Percentiles rank a stretch among this genome's conserved stretches.
phyloP scores from a whole-genome alignment of 345 rosid genomes.

The Salix suchowensis region DNA sequence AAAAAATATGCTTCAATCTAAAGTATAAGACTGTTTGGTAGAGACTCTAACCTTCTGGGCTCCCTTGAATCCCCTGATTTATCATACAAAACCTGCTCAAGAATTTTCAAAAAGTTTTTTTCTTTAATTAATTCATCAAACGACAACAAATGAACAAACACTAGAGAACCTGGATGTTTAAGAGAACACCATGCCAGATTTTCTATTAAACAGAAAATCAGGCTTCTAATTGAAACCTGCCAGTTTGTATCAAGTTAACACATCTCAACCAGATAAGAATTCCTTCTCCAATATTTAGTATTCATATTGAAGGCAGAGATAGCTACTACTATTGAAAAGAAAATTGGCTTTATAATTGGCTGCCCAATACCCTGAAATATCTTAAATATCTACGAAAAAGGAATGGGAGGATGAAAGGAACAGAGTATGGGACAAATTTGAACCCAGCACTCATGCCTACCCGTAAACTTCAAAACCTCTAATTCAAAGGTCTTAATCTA shows the following conservation, averaged over 20 bases:
- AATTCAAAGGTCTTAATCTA: neutral
- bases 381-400: neutral
- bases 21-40: neutral
- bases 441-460: neutral
- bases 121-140: neutral
- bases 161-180: neutral
- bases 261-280: neutral
- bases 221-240: neutral
- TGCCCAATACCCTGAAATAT: neutral
- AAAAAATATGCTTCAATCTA: neutral
- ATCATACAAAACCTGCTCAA: conserved; percentile 28
- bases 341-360: neutral
- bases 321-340: neutral
- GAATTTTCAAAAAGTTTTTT: neutral
- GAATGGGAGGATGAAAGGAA: neutral
- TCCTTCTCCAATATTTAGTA: neutral
- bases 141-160: neutral
- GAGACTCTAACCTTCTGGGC: conserved; percentile 29
- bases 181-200: neutral
- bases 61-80: conserved; percentile 24
- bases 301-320: neutral
- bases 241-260: neutral
- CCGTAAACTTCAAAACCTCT: neutral
- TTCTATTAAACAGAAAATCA: neutral
- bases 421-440: neutral